A percentile compares a stretch with the other conserved stretches of the same genome.
These are phyloP conservation scores for Leccinum broughii DNA, from an alignment of 768 basidiomycete species.

Conservation along the genomic window DNA sequence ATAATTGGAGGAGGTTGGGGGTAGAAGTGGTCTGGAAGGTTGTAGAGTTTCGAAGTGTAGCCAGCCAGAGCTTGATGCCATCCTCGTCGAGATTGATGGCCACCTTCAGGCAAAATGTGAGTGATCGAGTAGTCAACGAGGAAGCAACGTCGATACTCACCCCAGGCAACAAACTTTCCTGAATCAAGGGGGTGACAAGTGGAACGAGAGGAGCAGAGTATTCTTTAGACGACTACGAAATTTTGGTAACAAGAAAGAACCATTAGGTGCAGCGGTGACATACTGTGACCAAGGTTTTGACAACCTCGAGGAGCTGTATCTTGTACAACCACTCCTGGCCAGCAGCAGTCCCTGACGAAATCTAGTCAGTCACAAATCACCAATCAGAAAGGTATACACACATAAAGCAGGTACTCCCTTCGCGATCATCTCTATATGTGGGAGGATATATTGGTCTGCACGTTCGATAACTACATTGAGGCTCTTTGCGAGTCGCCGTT, in stretches of 20 bases:
- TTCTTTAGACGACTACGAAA: constrained; percentile 62
- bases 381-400: constrained; percentile 36
- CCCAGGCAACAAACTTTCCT: constrained; percentile 58
- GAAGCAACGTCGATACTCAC: constrained; percentile 36
- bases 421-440: constrained; percentile 60
- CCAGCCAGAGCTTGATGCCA: constrained; percentile 72
- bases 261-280: constrained; percentile 9
- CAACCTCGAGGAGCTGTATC: constrained; percentile 62
- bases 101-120: constrained; percentile 42
- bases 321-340: constrained; percentile 74
- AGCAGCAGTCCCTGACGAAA: constrained; percentile 59
- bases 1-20: constrained; percentile 59
- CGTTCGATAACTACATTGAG: constrained; percentile 69
- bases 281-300: constrained; percentile 72
- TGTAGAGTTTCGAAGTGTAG: constrained; percentile 64
- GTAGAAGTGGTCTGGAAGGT: constrained; percentile 49
- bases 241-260: constrained; percentile 2
- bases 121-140: neutral
- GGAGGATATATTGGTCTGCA: constrained; percentile 57
- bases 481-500: constrained; percentile 67
- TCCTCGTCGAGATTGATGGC: constrained; percentile 77
- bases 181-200: constrained; percentile 64
- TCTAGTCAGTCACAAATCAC: constrained; percentile 7
- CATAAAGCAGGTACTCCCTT: constrained; percentile 72
- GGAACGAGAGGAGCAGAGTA: constrained; percentile 54